Evolutionary conservation across 352 stramenopile genomes (phyloP).

Genomic region (Sclerospora graminicola): DNA sequence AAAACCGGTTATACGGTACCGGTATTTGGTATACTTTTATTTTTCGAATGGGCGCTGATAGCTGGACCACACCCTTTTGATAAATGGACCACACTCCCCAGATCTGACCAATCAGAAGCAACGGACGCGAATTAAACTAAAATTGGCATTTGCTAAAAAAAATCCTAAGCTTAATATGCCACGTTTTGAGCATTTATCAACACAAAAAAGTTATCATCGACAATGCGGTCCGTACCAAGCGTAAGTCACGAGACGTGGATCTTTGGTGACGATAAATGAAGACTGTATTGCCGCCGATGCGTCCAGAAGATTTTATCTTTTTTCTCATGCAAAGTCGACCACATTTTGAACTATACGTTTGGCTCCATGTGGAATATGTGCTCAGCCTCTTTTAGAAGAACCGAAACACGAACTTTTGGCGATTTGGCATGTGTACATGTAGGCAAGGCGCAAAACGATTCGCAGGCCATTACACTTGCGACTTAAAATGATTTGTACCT

Average conservation of each 20-base stretch:
- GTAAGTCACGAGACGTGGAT: conserved; percentile 73
- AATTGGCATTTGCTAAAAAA: too few species aligned
- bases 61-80: too few species aligned
- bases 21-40: too few species aligned
- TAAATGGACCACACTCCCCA: too few species aligned
- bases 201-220: too few species aligned
- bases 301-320: conserved; percentile 9
- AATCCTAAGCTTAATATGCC: too few species aligned
- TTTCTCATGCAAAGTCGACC: conserved; percentile 83
- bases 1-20: too few species aligned
- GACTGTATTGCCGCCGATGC: background rate
- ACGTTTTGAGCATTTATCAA: too few species aligned
- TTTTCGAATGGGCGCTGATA: too few species aligned
- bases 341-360: conserved; percentile 84
- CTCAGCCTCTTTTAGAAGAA: conserved; percentile 49
- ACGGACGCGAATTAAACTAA: too few species aligned
- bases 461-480: conserved; percentile 58
- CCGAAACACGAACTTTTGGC: conserved; percentile 52
- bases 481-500: conserved; percentile 64
- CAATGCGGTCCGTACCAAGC: conserved; percentile 43
- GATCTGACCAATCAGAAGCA: too few species aligned
- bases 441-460: conserved; percentile 68
- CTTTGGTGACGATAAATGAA: conserved; percentile 58
- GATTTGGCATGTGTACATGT: conserved; percentile 47
- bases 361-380: conserved; percentile 82